Evolutionary conservation across 176 grass and related monocot species (phyloP).

Genomic region (Saccharum officinarum): DNA sequence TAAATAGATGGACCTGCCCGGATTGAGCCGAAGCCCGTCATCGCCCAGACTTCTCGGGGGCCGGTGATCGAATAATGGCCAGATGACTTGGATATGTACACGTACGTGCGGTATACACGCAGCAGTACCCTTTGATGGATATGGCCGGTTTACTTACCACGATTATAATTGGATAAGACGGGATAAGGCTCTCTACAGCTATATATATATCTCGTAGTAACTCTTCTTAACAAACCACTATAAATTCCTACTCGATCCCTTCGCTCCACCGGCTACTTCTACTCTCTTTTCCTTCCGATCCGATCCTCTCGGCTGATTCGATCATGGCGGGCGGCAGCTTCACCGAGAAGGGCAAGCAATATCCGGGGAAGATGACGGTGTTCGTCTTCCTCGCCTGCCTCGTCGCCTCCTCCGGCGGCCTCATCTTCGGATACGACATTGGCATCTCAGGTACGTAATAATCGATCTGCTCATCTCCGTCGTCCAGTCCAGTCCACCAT

Average conservation of each 20-base stretch:
- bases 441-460: slow-evolving; percentile 36
- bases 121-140: background rate
- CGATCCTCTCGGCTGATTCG: background rate
- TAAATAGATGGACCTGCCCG: no score
- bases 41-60: no score
- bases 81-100: no score
- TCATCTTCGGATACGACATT: slow-evolving; percentile 59
- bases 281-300: background rate
- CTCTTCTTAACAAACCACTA: background rate
- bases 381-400: slow-evolving; percentile 52
- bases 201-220: background rate
- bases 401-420: slow-evolving; percentile 48
- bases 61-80: no score
- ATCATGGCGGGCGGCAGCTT: slow-evolving; percentile 26
- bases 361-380: slow-evolving; percentile 44
- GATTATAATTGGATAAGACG: background rate
- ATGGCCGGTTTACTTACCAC: background rate
- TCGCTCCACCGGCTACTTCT: background rate
- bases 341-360: background rate
- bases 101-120: no score
- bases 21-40: no score
- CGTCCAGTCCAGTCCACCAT: background rate
- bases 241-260: background rate
- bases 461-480: background rate
- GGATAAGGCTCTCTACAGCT: background rate